Evolutionary conservation across 805 yeast genomes (phyloP), one percentile per base, ranked within the genome.

Genomic region (Metschnikowia reukaufii): DNA sequence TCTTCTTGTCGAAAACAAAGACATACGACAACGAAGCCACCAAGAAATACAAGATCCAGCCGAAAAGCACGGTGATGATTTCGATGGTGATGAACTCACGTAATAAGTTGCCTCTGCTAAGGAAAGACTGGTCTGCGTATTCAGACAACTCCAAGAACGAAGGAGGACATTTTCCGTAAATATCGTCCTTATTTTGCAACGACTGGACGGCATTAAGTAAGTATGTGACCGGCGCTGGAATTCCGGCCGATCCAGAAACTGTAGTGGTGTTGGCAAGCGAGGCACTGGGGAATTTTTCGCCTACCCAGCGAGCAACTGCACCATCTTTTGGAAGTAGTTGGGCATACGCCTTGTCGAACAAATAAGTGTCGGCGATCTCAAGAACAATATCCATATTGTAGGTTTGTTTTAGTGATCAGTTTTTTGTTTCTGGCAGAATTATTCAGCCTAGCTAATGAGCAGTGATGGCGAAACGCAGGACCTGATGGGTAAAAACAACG

Each of bases 371-470:
- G 38, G 74, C 68, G 19, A 82, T 72, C 66, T 94, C 99, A 43
- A 94, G 77, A 19, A 89, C 90, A 61, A 94, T 73, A 84, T 94
- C 99, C 99, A 94, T 92, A 48, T 25, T 34, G 29, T 36, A 15
- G 10, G 16, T 20, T 23, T 16, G n/a, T 23, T 37, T 15, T 37
- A 17, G 23, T 23, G 30, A 19, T 13, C 19, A 2, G 13, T 13
- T 18, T 16, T 36, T 23, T 4, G n/a, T n/a, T n/a, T n/a, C n/a
- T 7, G 27, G 25, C 2, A 37, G 25, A 19, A 10, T 25, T 19
- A 16, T 37, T 16, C 15, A n/a, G 19, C 29, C 25, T 13, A 20
- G 17, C 6, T 10, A 25, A 27, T 27, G 40, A 27, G 40, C 20
- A 32, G 42, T 15, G 34, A 39, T 39, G 42, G 42, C 42, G 10